Evolutionary conservation across 2,329 filamentous ascomycete species (phyloP), one percentile per base, ranked within the genome.

Genomic region (Nothophoma quercina): DNA sequence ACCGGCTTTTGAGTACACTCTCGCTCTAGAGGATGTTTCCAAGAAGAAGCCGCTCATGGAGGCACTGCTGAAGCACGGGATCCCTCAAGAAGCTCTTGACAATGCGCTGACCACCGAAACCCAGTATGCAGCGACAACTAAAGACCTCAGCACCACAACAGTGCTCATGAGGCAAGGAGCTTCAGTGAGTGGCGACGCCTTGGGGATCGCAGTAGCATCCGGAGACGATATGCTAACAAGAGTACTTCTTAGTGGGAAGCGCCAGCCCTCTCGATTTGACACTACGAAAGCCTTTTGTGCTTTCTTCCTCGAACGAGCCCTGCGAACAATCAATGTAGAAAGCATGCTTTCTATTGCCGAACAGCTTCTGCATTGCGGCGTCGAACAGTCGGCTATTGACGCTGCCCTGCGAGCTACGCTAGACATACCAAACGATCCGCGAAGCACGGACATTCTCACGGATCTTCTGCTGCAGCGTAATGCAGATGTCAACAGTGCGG

Each of bases 181-280:
- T 52, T 68, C 68, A 57, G 76, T 83, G 51, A 80, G 85, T 40
- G 85, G 85, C 6, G 75, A 83, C 61, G 79, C 82, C 1, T 67
- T 88, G 6, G 79, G 80, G 45, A 72, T 79, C 41, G 84, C 84
- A 1, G 81, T 85, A 1, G 78, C 78, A 1, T 79, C 77, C 34
- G 83, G 79, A 6, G 78, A 84, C 40, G 65, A 75, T 5, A 72
- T 75, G 10, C 77, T 87, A 57, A 79, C 84, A 2, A 72, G 70
- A 39, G 73, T 77, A 38, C 74, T 88, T 18, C 73, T 88, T 5
- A 69, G 75, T 60, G 66, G 68, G 53, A 70, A 60, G 38, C 60
- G 66, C 36, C 59, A 25, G 39, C 64, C 68, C 38, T 67, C 63
- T 40, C 62, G 51, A 56, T 36, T 56, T 53, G 64, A 54, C 18